Evolutionary conservation across 2,329 filamentous ascomycete genomes (phyloP).

Genomic region (Cladophialophora immunda): DNA sequence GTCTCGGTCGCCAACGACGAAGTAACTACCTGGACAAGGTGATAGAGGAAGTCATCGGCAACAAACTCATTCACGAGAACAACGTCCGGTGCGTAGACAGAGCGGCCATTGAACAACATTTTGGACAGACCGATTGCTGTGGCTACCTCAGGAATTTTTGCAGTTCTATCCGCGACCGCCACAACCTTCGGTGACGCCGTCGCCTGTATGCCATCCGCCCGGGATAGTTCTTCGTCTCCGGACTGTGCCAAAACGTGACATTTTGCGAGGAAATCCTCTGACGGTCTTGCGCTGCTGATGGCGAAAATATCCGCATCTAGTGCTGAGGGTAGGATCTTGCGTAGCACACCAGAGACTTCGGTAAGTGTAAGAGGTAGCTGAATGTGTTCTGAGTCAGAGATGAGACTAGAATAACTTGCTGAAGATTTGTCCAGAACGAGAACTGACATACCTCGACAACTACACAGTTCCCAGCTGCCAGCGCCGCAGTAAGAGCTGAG

Average conservation of each 20-base stretch:
- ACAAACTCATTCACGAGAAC: slow-evolving; percentile 72
- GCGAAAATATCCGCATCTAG: slow-evolving; percentile 61
- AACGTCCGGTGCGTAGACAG: slow-evolving; percentile 69
- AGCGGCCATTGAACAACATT: slow-evolving; percentile 64
- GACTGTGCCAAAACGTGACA: slow-evolving; percentile 48
- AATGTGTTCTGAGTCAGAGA: neutral
- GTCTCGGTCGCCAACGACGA: slow-evolving; percentile 6
- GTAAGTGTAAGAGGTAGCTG: slow-evolving; percentile 27
- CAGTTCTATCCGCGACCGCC: slow-evolving; percentile 69
- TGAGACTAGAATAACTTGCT: slow-evolving; percentile 40
- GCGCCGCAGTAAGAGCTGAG: slow-evolving; percentile 46
- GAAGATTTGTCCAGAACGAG: neutral
- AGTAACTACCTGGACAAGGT: slow-evolving; percentile 20
- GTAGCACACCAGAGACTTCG: slow-evolving; percentile 20
- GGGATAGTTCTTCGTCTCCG: slow-evolving; percentile 9
- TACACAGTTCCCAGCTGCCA: slow-evolving; percentile 51
- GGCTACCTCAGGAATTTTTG: slow-evolving; percentile 63
- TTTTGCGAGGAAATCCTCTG: slow-evolving; percentile 39
- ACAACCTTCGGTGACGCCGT: slow-evolving; percentile 50
- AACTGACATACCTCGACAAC: slow-evolving; percentile 44
- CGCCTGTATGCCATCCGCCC: slow-evolving; percentile 47
- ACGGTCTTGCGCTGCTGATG: slow-evolving; percentile 48
- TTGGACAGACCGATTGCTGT: slow-evolving; percentile 62
- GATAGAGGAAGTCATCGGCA: slow-evolving; percentile 39
- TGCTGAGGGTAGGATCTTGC: slow-evolving; percentile 48